Evolutionary conservation across 768 basidiomycete species (phyloP).

Genomic region (Ephemerocybe angulata): DNA sequence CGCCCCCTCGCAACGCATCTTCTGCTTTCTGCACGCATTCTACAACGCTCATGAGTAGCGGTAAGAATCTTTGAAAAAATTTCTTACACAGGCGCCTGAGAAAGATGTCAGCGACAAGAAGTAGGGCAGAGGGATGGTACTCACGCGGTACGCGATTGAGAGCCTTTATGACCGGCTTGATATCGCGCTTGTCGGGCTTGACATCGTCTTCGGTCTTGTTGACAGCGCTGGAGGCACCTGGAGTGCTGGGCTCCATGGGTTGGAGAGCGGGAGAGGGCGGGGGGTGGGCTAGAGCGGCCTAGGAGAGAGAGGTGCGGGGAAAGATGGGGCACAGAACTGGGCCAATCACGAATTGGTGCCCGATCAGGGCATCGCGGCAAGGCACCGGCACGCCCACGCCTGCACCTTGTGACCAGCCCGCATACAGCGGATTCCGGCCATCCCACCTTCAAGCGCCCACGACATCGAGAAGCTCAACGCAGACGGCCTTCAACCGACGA

Average conservation of each 20-base stretch:
- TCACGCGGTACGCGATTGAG: slow-evolving; percentile 84
- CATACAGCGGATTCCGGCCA: background rate
- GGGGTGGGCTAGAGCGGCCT: slow-evolving; percentile 13
- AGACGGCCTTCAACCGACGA: background rate
- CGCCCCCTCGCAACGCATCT: slow-evolving; percentile 96
- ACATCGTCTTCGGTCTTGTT: slow-evolving; percentile 66
- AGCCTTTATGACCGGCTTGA: slow-evolving; percentile 72
- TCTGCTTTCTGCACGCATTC: slow-evolving; percentile 96
- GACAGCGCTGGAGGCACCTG: slow-evolving; percentile 28
- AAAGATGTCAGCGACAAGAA: slow-evolving; percentile 14
- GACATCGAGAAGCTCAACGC: no score
- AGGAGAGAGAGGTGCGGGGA: slow-evolving; percentile 29
- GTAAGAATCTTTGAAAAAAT: background rate
- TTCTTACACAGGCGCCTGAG: slow-evolving; percentile 76
- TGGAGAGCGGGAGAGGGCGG: slow-evolving; percentile 14
- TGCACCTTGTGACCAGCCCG: background rate
- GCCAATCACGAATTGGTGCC: slow-evolving; percentile 11
- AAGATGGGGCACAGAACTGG: slow-evolving; percentile 23
- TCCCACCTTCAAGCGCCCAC: background rate
- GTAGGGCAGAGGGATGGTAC: slow-evolving; percentile 28
- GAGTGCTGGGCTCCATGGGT: slow-evolving; percentile 28
- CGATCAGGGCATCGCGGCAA: background rate
- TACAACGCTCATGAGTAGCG: slow-evolving; percentile 25
- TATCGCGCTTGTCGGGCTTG: slow-evolving; percentile 56
- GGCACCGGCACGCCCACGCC: no score